Conservation (phyloP, 768 basidiomycete species). For the Leucocoprinus leucothites region DNA sequence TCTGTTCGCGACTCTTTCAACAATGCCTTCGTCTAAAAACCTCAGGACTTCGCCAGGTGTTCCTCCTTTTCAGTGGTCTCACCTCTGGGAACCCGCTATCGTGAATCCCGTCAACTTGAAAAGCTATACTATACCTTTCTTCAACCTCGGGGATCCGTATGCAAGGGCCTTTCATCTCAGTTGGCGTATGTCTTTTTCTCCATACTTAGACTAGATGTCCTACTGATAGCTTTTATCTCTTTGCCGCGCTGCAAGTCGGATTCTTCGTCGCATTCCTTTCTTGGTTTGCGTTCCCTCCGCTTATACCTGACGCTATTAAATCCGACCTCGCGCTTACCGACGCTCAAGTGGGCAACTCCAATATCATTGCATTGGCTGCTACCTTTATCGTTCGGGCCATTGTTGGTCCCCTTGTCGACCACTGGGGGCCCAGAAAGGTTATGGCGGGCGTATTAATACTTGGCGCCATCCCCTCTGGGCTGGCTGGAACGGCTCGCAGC, state of each 20-base stretch:
- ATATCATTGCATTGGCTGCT: slow-evolving; percentile 42
- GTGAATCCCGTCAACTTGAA: slow-evolving; percentile 53
- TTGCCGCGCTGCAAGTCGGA: too few relatives aligned
- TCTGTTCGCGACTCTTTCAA: background rate
- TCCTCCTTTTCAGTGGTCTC: slow-evolving; percentile 28
- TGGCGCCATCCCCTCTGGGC: slow-evolving; percentile 56
- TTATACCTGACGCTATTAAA: slow-evolving; percentile 54
- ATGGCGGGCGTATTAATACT: slow-evolving; percentile 53
- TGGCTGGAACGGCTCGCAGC: slow-evolving; percentile 47
- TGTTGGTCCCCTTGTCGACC: slow-evolving; percentile 48
- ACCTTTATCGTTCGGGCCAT: slow-evolving; percentile 47
- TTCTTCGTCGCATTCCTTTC: slow-evolving; percentile 50
- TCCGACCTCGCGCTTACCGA: slow-evolving; percentile 46
- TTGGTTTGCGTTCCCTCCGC: slow-evolving; percentile 63
- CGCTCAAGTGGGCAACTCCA: slow-evolving; percentile 49
- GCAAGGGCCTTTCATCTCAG: slow-evolving; percentile 47
- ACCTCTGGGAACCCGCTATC: slow-evolving; percentile 30
- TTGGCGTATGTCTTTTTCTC: slow-evolving; percentile 20
- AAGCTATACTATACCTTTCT: slow-evolving; percentile 47
- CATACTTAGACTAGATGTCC: background rate
- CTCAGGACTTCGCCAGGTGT: slow-evolving; percentile 10
- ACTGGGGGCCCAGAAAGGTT: slow-evolving; percentile 50
- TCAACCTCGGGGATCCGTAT: slow-evolving; percentile 46
- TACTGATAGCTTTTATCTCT: background rate
- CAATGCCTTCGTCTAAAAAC: background rate